Conservation (phyloP, 805 yeast species). For the Tetrapisispora namnaoensis region DNA sequence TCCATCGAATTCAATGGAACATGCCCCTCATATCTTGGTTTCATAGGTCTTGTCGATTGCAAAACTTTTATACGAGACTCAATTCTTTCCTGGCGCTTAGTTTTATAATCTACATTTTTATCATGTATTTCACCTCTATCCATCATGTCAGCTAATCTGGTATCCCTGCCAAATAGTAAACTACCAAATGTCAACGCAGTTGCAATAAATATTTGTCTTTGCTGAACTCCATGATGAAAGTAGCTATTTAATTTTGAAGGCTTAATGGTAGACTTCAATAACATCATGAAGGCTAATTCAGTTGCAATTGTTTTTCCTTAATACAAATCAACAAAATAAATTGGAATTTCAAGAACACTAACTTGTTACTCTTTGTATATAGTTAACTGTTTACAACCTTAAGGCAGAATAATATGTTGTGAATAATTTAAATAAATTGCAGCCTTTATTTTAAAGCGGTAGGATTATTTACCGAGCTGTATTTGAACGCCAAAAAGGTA, state of each 20-base stretch:
- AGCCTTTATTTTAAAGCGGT: no score
- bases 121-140: constrained; percentile 28
- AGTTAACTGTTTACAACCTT: no score
- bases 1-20: constrained; percentile 64
- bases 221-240: neutral
- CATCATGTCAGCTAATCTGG: constrained; percentile 51
- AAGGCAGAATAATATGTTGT: no score
- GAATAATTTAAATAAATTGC: no score
- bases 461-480: no score
- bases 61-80: constrained; percentile 19
- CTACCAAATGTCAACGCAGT: constrained; percentile 13
- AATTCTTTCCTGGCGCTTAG: constrained; percentile 28
- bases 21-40: constrained; percentile 58
- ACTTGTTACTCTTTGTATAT: no score
- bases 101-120: constrained; percentile 28
- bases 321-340: no score
- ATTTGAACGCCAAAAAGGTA: no score
- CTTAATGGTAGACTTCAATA: no score
- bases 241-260: neutral
- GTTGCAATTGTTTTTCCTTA: no score
- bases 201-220: constrained; percentile 9
- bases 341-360: no score
- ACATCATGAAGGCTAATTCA: no score
- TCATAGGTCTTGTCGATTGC: constrained; percentile 21
- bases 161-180: constrained; percentile 33